Evolutionary conservation across 169 alveolate genomes (phyloP).

Genomic region (Eimeria tenella): DNA sequence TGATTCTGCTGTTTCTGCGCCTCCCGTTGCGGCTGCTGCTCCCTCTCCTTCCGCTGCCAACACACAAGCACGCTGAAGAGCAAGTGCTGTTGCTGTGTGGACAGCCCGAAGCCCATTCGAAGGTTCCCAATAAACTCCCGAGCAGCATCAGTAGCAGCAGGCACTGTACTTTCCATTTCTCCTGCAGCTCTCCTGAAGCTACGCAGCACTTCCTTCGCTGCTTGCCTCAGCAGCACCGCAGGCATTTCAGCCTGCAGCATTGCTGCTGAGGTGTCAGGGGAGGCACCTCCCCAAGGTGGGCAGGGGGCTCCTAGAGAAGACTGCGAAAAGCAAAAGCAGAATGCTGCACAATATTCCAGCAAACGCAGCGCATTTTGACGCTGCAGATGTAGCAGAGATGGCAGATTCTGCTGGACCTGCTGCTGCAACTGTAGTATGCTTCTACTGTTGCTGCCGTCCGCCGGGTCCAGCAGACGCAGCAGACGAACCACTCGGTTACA

Average conservation of each 20-base stretch:
- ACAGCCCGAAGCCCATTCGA: conserved; percentile 5
- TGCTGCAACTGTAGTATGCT: background rate
- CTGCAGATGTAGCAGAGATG: conserved; percentile 38
- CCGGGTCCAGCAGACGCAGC: background rate
- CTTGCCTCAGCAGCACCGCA: conserved; percentile 10
- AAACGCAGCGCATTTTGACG: conserved; percentile 25
- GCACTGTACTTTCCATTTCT: background rate
- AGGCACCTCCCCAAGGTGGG: background rate
- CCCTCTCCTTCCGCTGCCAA: conserved; percentile 2
- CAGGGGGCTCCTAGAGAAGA: background rate
- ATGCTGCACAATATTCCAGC: conserved; percentile 43
- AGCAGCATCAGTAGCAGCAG: conserved; percentile 13
- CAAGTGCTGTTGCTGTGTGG: background rate
- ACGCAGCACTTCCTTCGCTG: conserved; percentile 39
- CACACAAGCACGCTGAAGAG: conserved; percentile 1
- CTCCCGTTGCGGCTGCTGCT: background rate
- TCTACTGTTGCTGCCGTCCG: conserved; percentile 36
- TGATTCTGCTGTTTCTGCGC: background rate
- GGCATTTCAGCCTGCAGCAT: conserved; percentile 14
- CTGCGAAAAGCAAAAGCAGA: conserved; percentile 31
- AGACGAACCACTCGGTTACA: background rate
- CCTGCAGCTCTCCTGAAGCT: conserved; percentile 4
- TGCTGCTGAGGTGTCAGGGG: conserved; percentile 1
- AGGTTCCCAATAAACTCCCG: background rate
- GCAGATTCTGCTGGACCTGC: conserved; percentile 17